phyloP scores from a whole-genome alignment of 2,329 filamentous ascomycete genomes.

The Epichloe gansuensis region DNA sequence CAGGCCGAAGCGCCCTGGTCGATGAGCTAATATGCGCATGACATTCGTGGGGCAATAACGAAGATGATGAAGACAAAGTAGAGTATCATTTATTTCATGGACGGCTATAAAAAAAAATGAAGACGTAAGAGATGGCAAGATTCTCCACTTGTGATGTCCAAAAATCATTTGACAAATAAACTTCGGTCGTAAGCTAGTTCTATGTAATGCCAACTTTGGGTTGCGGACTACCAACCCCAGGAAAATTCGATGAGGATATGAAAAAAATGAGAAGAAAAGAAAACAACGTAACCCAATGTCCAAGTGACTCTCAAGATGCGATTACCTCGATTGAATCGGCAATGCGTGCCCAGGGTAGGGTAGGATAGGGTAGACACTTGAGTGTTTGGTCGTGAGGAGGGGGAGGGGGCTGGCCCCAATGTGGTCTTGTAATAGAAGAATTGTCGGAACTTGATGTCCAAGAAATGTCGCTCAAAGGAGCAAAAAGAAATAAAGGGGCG shows the following conservation, averaged over 20 bases:
- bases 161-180: neutral
- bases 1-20: slow-evolving; percentile 67
- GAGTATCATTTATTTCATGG: neutral
- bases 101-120: neutral
- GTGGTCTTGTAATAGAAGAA: neutral
- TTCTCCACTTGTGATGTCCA: neutral
- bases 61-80: neutral
- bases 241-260: too few species aligned
- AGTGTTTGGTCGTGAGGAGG: neutral
- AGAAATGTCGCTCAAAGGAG: neutral
- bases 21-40: slow-evolving; percentile 25
- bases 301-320: neutral
- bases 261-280: neutral
- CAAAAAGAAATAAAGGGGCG: too few species aligned
- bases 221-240: neutral
- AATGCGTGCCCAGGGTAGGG: neutral
- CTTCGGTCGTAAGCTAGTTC: neutral
- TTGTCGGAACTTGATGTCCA: neutral
- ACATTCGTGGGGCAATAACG: neutral
- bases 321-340: neutral
- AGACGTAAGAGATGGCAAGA: neutral
- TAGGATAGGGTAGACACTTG: neutral
- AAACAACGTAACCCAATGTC: neutral
- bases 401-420: neutral
- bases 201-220: neutral